These are phyloP conservation scores for Sparassis latifolia DNA, from an alignment of 1,284 basidiomycete species.

Conservation along the genomic window DNA sequence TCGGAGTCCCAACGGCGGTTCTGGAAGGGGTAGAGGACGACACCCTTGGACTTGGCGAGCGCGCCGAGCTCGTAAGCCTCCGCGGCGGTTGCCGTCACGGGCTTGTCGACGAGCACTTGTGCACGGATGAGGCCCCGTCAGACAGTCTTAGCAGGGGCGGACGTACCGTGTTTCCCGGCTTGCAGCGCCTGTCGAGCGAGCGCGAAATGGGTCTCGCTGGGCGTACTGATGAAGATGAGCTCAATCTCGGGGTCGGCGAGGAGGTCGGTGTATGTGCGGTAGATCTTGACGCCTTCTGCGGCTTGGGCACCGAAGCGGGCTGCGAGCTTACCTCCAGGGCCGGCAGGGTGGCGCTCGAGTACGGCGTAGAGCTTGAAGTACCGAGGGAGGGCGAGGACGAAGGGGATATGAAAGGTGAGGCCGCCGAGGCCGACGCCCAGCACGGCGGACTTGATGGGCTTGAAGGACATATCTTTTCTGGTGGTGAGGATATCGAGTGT, in stretches of 20 bases:
- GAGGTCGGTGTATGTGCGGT: constrained; percentile 49
- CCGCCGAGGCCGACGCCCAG: constrained; percentile 74
- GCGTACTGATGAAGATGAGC: constrained; percentile 69
- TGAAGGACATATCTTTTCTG: not conserved
- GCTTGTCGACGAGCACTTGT: constrained; percentile 78
- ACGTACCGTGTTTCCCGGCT: constrained; percentile 73
- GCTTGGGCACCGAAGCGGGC: constrained; percentile 52
- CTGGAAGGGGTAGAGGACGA: constrained; percentile 74
- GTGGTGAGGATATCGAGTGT: constrained; percentile 28
- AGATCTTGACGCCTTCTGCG: constrained; percentile 38
- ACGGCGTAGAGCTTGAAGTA: constrained; percentile 70
- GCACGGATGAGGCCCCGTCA: not conserved
- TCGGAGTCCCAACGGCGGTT: constrained; percentile 84
- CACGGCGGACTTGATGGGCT: constrained; percentile 62
- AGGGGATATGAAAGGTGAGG: constrained; percentile 75
- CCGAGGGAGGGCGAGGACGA: constrained; percentile 69
- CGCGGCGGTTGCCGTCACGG: constrained; percentile 59
- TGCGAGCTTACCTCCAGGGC: constrained; percentile 55
- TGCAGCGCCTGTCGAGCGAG: constrained; percentile 60
- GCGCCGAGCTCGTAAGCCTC: constrained; percentile 65
- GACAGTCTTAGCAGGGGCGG: not conserved
- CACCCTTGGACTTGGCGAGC: constrained; percentile 58
- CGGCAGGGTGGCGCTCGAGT: constrained; percentile 50
- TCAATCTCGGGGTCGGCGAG: constrained; percentile 56
- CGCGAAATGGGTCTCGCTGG: constrained; percentile 75